A percentile compares a stretch with the other conserved stretches of the same genome.
Conservation (phyloP, 2,329 filamentous ascomycete species). For the Diplodia intermedia region DNA sequence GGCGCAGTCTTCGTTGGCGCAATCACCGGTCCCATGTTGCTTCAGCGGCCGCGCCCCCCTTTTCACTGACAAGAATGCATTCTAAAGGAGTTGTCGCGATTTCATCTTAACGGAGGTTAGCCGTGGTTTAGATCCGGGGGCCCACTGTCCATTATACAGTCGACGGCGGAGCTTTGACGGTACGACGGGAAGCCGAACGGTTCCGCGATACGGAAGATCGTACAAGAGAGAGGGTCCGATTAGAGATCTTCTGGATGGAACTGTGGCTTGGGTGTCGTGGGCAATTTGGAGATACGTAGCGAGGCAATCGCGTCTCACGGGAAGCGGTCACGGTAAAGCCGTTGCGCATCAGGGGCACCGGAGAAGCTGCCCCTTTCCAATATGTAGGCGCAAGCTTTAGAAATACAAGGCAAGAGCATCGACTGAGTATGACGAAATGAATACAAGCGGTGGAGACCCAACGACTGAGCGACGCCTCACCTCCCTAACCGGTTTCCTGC, state of each 20-base stretch:
- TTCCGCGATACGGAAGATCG: not conserved
- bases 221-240: not conserved
- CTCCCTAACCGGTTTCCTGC: not conserved
- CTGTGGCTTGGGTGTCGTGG: not conserved
- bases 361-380: conserved; percentile 6
- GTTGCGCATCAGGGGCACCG: not conserved
- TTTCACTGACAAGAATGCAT: not conserved
- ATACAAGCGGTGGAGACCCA: conserved; percentile 9
- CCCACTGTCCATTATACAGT: conserved; percentile 7
- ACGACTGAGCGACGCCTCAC: conserved; percentile 10
- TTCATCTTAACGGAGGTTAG: conserved; percentile 9
- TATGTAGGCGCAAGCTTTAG: not conserved
- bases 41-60: not conserved
- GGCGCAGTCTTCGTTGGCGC: not conserved
- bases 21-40: not conserved
- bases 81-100: not conserved
- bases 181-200: not conserved
- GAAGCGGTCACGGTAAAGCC: not conserved
- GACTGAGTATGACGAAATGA: conserved; percentile 19
- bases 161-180: not conserved
- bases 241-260: too few species aligned
- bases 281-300: not conserved
- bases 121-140: conserved; percentile 3
- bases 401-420: not conserved
- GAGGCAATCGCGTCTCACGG: too few species aligned